Conservation (phyloP, 2,329 filamentous ascomycete genomes). For the Trichoderma sp. region DNA sequence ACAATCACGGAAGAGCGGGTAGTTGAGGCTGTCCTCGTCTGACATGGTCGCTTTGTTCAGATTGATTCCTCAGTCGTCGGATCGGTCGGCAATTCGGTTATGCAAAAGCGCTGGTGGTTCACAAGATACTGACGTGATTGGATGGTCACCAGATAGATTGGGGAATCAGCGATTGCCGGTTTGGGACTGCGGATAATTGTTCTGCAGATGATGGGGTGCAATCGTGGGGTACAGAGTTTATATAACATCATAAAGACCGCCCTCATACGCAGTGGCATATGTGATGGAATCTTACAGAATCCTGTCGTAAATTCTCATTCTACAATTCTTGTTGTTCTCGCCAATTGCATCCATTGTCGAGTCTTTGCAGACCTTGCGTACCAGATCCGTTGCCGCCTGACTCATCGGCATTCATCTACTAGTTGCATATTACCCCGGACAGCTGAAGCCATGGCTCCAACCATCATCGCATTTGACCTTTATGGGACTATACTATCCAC, state of each 20-base stretch:
- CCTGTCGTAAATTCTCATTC: neutral
- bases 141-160: neutral
- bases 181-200: constrained; percentile 8
- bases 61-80: neutral
- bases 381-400: constrained; percentile 9
- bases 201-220: neutral
- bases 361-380: neutral
- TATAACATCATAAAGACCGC: neutral
- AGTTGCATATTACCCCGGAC: constrained; percentile 2
- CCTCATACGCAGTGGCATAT: neutral
- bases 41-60: neutral
- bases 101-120: neutral
- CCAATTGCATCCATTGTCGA: neutral
- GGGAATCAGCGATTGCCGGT: neutral
- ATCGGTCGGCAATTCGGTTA: neutral
- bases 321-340: neutral
- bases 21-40: constrained; percentile 30
- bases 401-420: constrained; percentile 16
- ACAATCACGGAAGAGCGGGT: constrained; percentile 69
- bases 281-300: constrained; percentile 7
- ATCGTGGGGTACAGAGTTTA: neutral
- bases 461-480: constrained; percentile 68
- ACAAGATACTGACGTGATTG: constrained; percentile 17
- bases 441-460: constrained; percentile 29
- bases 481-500: constrained; percentile 75